A percentile compares a stretch with the other conserved stretches of the same genome.
These are phyloP conservation scores for Aquanectria penicillioides DNA, from an alignment of 2,329 filamentous ascomycete species.

Conservation along the genomic window DNA sequence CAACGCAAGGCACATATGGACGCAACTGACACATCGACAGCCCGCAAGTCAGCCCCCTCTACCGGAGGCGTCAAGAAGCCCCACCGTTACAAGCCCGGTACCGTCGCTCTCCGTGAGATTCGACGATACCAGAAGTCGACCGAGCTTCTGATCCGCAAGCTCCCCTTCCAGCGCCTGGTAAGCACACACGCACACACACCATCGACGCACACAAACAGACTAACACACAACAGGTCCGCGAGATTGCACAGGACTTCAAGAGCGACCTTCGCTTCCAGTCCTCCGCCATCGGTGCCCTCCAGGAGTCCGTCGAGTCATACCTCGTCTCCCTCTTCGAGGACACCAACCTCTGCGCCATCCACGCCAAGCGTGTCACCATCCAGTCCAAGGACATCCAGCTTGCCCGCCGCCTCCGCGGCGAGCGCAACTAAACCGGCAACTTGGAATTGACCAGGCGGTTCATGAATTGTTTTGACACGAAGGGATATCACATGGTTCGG, in stretches of 20 bases:
- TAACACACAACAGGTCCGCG: slow-evolving; percentile 70
- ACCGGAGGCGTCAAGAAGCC: slow-evolving; percentile 98
- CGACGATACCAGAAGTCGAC: slow-evolving; percentile 98
- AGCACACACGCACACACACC: slow-evolving; percentile 39
- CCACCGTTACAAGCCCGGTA: slow-evolving; percentile 89
- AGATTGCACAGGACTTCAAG: slow-evolving; percentile 97
- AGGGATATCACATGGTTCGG: slow-evolving; percentile 48
- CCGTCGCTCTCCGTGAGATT: slow-evolving; percentile 98
- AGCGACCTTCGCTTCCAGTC: slow-evolving; percentile 97
- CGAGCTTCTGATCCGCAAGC: slow-evolving; percentile 95
- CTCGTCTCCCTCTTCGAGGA: slow-evolving; percentile 98
- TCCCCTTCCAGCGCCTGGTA: slow-evolving; percentile 95
- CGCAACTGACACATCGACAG: slow-evolving; percentile 32
- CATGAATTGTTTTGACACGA: slow-evolving; percentile 54
- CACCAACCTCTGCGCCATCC: slow-evolving; percentile 98
- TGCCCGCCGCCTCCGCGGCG: slow-evolving; percentile 92
- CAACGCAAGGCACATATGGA: slow-evolving; percentile 19
- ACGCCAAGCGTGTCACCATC: slow-evolving; percentile 99
- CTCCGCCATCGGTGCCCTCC: slow-evolving; percentile 94
- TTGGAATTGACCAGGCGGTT: slow-evolving; percentile 46
- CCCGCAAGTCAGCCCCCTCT: slow-evolving; percentile 96
- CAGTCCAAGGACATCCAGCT: slow-evolving; percentile 98
- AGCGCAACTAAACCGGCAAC: slow-evolving; percentile 75
- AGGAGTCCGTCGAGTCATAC: slow-evolving; percentile 99
- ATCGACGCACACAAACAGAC: background rate